Percentiles rank a stretch among this genome's conserved stretches.
Conservation (phyloP, 2,329 filamentous ascomycete genomes). For the Massarina eburnea region DNA sequence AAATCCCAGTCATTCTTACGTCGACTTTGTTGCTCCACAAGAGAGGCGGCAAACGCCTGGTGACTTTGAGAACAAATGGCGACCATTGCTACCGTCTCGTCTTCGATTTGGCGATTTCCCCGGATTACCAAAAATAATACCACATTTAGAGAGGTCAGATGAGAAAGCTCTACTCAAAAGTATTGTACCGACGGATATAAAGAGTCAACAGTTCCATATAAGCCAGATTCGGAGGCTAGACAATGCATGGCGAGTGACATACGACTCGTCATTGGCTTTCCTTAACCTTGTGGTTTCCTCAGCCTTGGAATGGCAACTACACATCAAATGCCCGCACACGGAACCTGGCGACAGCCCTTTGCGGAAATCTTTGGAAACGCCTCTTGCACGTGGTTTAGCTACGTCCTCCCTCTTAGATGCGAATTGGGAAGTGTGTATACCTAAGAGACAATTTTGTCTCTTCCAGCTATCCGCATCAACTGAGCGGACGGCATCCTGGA, state of each 20-base stretch:
- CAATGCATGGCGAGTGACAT: conserved; percentile 47
- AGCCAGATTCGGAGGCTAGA: conserved; percentile 23
- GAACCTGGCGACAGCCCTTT: conserved; percentile 44
- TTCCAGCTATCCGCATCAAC: conserved; percentile 24
- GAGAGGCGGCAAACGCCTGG: conserved; percentile 41
- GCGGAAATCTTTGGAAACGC: conserved; percentile 43
- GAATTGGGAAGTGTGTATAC: conserved; percentile 30
- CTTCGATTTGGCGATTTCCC: conserved; percentile 23
- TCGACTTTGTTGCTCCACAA: conserved; percentile 3
- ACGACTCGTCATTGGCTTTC: conserved; percentile 41
- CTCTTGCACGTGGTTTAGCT: conserved; percentile 23
- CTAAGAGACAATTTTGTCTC: neutral
- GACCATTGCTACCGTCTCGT: conserved; percentile 20
- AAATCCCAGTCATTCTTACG: conserved; percentile 52
- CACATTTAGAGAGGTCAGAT: neutral
- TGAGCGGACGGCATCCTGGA: conserved; percentile 37
- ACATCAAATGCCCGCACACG: conserved; percentile 44
- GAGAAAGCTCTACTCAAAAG: conserved; percentile 10
- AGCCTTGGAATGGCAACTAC: conserved; percentile 48
- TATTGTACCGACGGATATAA: conserved; percentile 12
- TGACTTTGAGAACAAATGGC: conserved; percentile 50
- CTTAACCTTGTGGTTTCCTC: conserved; percentile 47
- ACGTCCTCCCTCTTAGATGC: conserved; percentile 12
- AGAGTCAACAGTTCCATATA: conserved; percentile 16
- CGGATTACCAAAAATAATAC: conserved; percentile 1